Percentiles rank a stretch among this genome's conserved stretches.
Conservation (phyloP, 129 eudicot species). For the Sambucus nigra region DNA sequence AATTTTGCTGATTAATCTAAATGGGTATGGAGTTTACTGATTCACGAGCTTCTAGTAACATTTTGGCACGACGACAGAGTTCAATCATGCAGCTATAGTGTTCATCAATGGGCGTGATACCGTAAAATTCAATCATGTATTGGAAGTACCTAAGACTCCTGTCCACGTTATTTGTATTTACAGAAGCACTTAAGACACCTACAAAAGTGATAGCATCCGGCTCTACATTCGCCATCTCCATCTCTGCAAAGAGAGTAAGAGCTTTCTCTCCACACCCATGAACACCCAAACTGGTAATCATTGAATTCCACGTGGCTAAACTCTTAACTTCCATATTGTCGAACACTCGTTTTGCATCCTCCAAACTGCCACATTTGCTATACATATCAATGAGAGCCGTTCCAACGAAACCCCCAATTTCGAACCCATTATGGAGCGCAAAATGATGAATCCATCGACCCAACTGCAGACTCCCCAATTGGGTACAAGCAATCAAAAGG, state of each 20-base stretch:
- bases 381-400: slow-evolving; percentile 33
- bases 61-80: slow-evolving; percentile 14
- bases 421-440: slow-evolving; percentile 20
- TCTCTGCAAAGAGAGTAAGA: slow-evolving; percentile 21
- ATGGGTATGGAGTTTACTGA: not conserved
- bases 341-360: slow-evolving; percentile 20
- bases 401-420: slow-evolving; percentile 18
- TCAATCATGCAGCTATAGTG: slow-evolving; percentile 24
- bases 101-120: slow-evolving; percentile 25
- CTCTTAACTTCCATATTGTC: slow-evolving; percentile 20
- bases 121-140: slow-evolving; percentile 33
- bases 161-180: slow-evolving; percentile 16
- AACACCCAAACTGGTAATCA: slow-evolving; percentile 33
- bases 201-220: slow-evolving; percentile 46
- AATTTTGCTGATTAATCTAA: not conserved
- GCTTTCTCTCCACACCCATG: slow-evolving; percentile 38
- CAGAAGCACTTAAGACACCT: slow-evolving; percentile 38
- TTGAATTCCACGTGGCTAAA: slow-evolving; percentile 31
- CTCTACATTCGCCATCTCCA: slow-evolving; percentile 26
- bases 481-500: slow-evolving; percentile 20
- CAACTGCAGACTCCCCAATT: slow-evolving; percentile 21
- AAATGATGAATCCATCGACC: slow-evolving; percentile 24
- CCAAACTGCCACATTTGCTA: slow-evolving; percentile 33
- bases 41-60: not conserved
- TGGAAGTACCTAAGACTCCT: slow-evolving; percentile 17